Evolutionary conservation across 2,329 filamentous ascomycete species (phyloP).

Genomic region (Macrophomina pseudophaseolina): DNA sequence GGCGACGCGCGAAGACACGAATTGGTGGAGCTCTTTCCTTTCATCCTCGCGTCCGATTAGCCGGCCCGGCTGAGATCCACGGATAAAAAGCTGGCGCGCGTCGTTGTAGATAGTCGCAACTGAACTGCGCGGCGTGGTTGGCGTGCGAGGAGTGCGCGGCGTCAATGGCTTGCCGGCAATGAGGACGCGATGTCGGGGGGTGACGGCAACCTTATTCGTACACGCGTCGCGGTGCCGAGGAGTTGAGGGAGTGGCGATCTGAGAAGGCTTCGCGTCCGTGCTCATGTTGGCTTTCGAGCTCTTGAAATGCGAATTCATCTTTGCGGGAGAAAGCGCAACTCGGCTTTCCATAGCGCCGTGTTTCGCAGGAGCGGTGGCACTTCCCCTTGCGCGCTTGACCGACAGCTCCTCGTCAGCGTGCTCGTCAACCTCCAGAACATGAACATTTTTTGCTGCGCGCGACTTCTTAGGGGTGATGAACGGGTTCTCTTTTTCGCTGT

Average conservation of each 20-base stretch:
- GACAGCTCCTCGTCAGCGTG: conserved; percentile 39
- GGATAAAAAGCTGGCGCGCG: conserved; percentile 84
- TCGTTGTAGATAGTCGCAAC: conserved; percentile 81
- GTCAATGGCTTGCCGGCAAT: conserved; percentile 76
- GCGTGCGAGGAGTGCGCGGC: conserved; percentile 78
- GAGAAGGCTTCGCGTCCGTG: conserved; percentile 48
- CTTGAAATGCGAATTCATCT: conserved; percentile 52
- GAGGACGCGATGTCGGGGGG: conserved; percentile 83
- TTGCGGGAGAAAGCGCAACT: conserved; percentile 51
- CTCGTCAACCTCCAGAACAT: conserved; percentile 52
- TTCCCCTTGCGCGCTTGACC: conserved; percentile 40
- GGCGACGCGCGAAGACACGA: conserved; percentile 69
- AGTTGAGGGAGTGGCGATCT: conserved; percentile 64
- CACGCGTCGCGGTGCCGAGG: conserved; percentile 81
- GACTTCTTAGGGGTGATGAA: conserved; percentile 47
- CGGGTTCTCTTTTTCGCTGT: conserved; percentile 72
- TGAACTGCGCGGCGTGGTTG: conserved; percentile 68
- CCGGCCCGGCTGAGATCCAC: conserved; percentile 74
- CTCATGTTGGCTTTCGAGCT: conserved; percentile 54
- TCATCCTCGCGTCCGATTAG: conserved; percentile 78
- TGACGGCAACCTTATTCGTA: conserved; percentile 70
- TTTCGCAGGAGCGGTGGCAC: conserved; percentile 54
- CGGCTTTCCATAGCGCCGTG: conserved; percentile 47
- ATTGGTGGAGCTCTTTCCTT: conserved; percentile 68
- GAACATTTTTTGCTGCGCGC: conserved; percentile 39